These are phyloP conservation scores for Drechslerella dactyloides DNA, from an alignment of 2,329 filamentous ascomycete genomes.

Conservation along the genomic window DNA sequence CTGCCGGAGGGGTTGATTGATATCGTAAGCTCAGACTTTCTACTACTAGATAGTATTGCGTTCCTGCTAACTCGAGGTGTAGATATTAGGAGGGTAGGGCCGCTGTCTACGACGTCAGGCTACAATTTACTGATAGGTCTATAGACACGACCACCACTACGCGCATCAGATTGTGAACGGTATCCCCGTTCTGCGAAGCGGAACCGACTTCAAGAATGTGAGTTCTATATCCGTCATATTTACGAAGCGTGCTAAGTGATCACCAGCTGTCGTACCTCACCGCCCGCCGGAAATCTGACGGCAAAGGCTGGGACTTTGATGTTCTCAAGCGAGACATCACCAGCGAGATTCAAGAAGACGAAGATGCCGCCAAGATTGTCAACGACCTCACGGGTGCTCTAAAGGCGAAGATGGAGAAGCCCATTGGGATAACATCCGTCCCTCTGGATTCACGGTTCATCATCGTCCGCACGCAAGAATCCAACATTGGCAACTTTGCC, in stretches of 20 bases:
- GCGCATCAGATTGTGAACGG: conserved; percentile 77
- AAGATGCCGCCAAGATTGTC: conserved; percentile 68
- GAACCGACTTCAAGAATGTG: conserved; percentile 78
- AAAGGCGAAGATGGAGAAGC: conserved; percentile 77
- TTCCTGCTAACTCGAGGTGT: neutral
- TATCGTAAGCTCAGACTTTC: conserved; percentile 65
- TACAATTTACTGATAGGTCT: neutral
- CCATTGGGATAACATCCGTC: conserved; percentile 79
- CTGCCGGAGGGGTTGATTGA: conserved; percentile 75
- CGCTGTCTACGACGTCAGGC: neutral
- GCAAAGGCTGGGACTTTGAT: conserved; percentile 74
- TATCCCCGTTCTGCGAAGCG: conserved; percentile 82
- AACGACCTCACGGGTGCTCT: conserved; percentile 74
- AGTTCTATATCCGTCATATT: neutral
- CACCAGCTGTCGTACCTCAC: conserved; percentile 83
- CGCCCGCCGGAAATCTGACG: conserved; percentile 66
- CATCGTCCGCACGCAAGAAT: conserved; percentile 77
- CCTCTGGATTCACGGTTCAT: conserved; percentile 86
- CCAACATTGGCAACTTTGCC: conserved; percentile 87
- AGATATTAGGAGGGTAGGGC: conserved; percentile 66
- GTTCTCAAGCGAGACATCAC: conserved; percentile 75
- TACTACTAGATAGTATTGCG: no score
- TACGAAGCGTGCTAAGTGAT: conserved; percentile 14
- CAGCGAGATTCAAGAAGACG: conserved; percentile 63
- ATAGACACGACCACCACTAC: conserved; percentile 85